Percentiles rank a stretch among this genome's conserved stretches.
phyloP scores from a whole-genome alignment of 2,329 filamentous ascomycete species.

The Fusarium sp. region DNA sequence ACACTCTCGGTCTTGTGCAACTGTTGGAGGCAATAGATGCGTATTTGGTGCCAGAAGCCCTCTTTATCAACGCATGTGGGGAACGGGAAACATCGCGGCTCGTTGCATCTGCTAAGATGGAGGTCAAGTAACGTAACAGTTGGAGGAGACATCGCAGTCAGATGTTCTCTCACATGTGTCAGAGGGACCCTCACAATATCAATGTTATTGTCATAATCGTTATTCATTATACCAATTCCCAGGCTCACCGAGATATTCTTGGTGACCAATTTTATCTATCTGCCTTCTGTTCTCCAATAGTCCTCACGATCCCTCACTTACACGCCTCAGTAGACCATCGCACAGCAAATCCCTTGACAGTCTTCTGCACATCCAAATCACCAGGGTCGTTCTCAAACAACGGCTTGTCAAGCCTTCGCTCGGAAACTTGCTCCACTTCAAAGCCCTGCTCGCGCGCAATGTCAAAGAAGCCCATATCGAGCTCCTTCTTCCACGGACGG shows the following conservation, averaged over 20 bases:
- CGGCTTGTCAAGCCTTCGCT: slow-evolving; percentile 85
- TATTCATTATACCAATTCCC: slow-evolving; percentile 32
- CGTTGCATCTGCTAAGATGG: slow-evolving; percentile 30
- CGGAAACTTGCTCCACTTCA: slow-evolving; percentile 81
- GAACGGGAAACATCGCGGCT: slow-evolving; percentile 27
- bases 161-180: slow-evolving; percentile 6
- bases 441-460: slow-evolving; percentile 79
- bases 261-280: slow-evolving; percentile 15
- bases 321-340: slow-evolving; percentile 68
- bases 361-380: slow-evolving; percentile 83
- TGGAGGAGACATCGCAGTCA: slow-evolving; percentile 18
- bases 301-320: slow-evolving; percentile 16
- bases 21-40: slow-evolving; percentile 6
- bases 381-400: slow-evolving; percentile 92
- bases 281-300: neutral
- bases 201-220: slow-evolving; percentile 32
- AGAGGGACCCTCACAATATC: slow-evolving; percentile 7
- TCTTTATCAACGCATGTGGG: slow-evolving; percentile 43
- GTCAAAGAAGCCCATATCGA: slow-evolving; percentile 90
- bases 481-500: slow-evolving; percentile 83
- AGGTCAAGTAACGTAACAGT: slow-evolving; percentile 45
- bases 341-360: slow-evolving; percentile 83
- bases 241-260: neutral
- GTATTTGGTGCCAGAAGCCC: slow-evolving; percentile 22
- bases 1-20: slow-evolving; percentile 13